Evolutionary conservation across 768 basidiomycete genomes (phyloP), one percentile per base, ranked within the genome.

Genomic region (Agrocybe praecox): DNA sequence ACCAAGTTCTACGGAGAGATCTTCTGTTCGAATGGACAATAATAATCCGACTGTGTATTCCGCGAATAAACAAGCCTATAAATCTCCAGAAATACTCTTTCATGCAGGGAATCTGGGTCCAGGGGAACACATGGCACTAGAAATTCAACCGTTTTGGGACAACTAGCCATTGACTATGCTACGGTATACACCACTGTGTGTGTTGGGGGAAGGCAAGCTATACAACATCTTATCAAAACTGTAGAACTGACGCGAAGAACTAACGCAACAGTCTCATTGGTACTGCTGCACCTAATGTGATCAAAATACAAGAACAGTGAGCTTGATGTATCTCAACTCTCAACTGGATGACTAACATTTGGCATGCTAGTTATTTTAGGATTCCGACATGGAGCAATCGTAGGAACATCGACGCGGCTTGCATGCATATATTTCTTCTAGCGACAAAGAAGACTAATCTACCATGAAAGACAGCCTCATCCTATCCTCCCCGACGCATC

Each of bases 151-250:
- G 18, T 26, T 26, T 14, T 34, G 46, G 61, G 42, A 29, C 56
- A 58, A 19, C 54, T 68, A 11, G 60, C 63, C 9, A 62, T 66
- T 15, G 64, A 68, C 40, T 68, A 61, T 52, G 62, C 62, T 7
- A 64, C 61, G n/a, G 58, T 68, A 6, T 68, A 61, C 45, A 65
- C 64, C 14, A 53, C 64, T 2, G 56, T 55, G 0, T 68, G 65
- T 7, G 55, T 65, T 8, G 65, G 65, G 23, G 67, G 67, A 19
- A 63, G 60, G 65, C 66, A 19, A 53, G 66, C 24, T 29, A 43
- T 19, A 23, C 29, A 43, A 19, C 15, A n/a, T 40, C 10, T 12
- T 21, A 2, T 21, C 34, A 18, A 14, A 19, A 26, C 15, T n/a
- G 8, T 21, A 3, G 11, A 33, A 22, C 11, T 40, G 22, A 36